Conservation (phyloP, 2,329 filamentous ascomycete species). For the Talaromyces pinophilus region DNA sequence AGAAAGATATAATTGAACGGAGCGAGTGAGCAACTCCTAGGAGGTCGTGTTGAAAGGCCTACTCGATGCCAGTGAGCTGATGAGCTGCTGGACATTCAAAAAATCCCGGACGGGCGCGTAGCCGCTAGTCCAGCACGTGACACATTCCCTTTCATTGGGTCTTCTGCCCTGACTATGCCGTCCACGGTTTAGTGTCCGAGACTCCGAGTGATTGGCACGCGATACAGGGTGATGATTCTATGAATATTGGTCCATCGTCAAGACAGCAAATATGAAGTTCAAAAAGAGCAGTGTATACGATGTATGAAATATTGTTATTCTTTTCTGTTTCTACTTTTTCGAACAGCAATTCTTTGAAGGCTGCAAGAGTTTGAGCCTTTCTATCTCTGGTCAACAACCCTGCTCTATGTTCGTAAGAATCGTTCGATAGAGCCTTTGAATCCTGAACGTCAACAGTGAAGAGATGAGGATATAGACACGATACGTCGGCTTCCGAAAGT, state of each 20-base stretch:
- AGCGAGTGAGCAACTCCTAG: not conserved
- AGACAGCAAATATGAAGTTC: not conserved
- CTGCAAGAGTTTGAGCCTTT: not conserved
- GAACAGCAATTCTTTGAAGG: not conserved
- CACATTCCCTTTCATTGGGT: not conserved
- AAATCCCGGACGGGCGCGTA: slow-evolving; percentile 15
- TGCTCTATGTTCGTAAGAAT: not conserved
- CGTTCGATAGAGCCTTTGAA: not conserved
- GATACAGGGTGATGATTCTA: not conserved
- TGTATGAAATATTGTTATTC: not conserved
- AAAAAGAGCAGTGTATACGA: not conserved
- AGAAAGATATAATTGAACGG: not conserved
- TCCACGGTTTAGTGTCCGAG: not conserved
- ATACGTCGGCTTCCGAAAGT: too few species aligned
- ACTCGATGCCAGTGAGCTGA: not conserved
- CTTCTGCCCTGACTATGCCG: slow-evolving; percentile 3
- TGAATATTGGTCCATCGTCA: not conserved
- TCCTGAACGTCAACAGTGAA: not conserved
- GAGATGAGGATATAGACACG: not conserved
- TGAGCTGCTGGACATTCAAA: slow-evolving; percentile 14
- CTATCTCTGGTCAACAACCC: not conserved
- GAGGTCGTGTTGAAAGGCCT: not conserved
- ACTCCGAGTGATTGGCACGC: slow-evolving; percentile 1
- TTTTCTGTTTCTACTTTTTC: not conserved
- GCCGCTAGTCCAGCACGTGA: slow-evolving; percentile 16